A percentile compares a stretch with the other conserved stretches of the same genome.
Conservation (phyloP, 2,329 filamentous ascomycete species). For the Penicillium sumatraense region DNA sequence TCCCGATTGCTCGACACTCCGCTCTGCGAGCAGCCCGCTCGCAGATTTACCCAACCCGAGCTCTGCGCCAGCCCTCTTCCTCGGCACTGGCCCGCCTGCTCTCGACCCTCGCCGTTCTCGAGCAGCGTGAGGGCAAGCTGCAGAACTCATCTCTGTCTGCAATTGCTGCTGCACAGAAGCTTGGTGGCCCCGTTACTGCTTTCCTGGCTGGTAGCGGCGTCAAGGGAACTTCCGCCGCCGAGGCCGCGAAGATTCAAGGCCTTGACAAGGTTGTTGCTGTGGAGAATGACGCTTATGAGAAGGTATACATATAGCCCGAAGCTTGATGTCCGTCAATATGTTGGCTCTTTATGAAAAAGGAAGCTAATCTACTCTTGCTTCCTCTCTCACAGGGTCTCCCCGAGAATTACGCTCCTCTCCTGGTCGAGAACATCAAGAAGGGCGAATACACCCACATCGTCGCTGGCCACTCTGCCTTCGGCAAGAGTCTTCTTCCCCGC, state of each 20-base stretch:
- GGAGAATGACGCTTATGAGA: slow-evolving; percentile 89
- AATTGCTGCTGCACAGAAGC: slow-evolving; percentile 81
- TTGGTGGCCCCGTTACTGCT: slow-evolving; percentile 83
- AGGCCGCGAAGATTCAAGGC: slow-evolving; percentile 86
- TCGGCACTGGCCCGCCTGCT: slow-evolving; percentile 71
- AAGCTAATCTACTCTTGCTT: not conserved
- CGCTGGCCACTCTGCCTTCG: slow-evolving; percentile 90
- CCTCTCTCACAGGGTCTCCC: slow-evolving; percentile 69
- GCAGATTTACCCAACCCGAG: slow-evolving; percentile 48
- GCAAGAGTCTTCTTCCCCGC: slow-evolving; percentile 90
- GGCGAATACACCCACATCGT: slow-evolving; percentile 92
- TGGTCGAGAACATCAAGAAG: slow-evolving; percentile 96
- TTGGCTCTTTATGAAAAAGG: not conserved
- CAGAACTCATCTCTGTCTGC: slow-evolving; percentile 81
- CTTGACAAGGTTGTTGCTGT: slow-evolving; percentile 90
- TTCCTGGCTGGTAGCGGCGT: slow-evolving; percentile 84
- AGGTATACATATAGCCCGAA: slow-evolving; percentile 57
- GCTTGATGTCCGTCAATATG: not conserved
- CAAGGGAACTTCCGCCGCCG: slow-evolving; percentile 71
- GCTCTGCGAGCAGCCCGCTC: slow-evolving; percentile 49
- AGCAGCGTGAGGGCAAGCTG: slow-evolving; percentile 89
- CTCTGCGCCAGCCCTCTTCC: slow-evolving; percentile 51
- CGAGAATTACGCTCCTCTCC: slow-evolving; percentile 90
- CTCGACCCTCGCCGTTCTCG: slow-evolving; percentile 87
- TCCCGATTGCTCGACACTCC: slow-evolving; percentile 43